Base-by-base conservation (phyloP, 768 basidiomycete species). In the Lentinula boryana region DNA sequence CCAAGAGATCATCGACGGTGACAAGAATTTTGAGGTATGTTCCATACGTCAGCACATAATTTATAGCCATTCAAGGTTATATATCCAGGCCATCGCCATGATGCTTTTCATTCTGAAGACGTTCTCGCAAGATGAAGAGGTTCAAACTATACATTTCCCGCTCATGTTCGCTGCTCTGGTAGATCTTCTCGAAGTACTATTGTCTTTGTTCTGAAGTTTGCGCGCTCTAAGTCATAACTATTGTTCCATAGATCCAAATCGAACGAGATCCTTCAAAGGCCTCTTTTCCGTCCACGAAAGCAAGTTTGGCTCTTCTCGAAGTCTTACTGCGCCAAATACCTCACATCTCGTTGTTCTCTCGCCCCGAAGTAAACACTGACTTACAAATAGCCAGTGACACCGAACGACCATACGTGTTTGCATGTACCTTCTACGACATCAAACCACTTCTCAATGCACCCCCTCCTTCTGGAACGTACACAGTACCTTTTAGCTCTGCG, bases 71-170 rank as follows among this genome's bases (percentile, higher is more conserved):
- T 59, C 9, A 27, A 38, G 12, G 5, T 44, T 18, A 46, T 56
- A 38, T 35, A 43, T 50, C 4, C 63, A 94, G 91, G 83, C 84
- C 8, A 79, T 91, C 43, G 75, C 76, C 12, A 81, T 98, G 69
- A 77, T 87, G 0, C 70, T 77, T 7, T 97, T 95, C 72, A 76
- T 96, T 49, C 74, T 98, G 6, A 76, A 76, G 31, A 83, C 85
- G 1, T 89, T 97, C 68, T 81, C 86, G 1, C 91, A 93, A 66
- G 96, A 98, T 65, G 94, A 98, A 63, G 96, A 97, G 68, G 83
- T 91, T 27, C 85, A 84, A 67, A 82, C 77, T 3, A 77, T 94
- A 32, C 93, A 96, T 71, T 74, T 95, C 10, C 95, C 96, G 0
- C 72, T 94, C 46, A 76, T 93, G 13, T 88, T 95, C 61, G 77